phyloP scores from a whole-genome alignment of 2,329 filamentous ascomycete genomes.

The Cladophialophora chaetospira region DNA sequence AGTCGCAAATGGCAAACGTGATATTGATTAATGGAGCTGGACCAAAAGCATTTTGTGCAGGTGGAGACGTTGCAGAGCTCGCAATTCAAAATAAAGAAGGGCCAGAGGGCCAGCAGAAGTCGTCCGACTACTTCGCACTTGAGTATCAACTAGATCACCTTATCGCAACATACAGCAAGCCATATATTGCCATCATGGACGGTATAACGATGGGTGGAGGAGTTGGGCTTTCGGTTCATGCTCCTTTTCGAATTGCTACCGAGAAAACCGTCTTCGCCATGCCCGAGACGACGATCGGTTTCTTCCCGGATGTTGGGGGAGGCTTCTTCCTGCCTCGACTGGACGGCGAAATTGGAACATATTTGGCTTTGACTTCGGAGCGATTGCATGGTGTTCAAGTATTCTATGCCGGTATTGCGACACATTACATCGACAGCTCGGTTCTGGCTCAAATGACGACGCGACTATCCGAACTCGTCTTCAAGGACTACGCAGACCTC shows the following conservation, averaged over 20 bases:
- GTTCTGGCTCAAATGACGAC: conserved; percentile 78
- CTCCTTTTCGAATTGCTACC: conserved; percentile 93
- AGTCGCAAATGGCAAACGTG: conserved; percentile 91
- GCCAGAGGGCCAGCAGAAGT: conserved; percentile 69
- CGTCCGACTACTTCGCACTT: conserved; percentile 82
- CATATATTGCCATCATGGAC: conserved; percentile 94
- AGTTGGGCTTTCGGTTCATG: conserved; percentile 90
- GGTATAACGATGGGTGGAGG: conserved; percentile 98
- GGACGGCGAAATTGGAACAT: conserved; percentile 83
- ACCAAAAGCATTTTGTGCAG: conserved; percentile 83
- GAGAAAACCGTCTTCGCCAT: conserved; percentile 96
- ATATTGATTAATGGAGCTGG: conserved; percentile 90
- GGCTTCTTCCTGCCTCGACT: conserved; percentile 94
- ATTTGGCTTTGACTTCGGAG: conserved; percentile 89
- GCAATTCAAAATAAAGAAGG: conserved; percentile 71
- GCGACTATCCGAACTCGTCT: conserved; percentile 84
- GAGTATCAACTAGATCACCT: conserved; percentile 97
- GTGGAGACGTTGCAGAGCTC: conserved; percentile 83
- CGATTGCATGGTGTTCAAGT: conserved; percentile 78
- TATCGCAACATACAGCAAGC: conserved; percentile 91
- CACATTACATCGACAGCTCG: conserved; percentile 93
- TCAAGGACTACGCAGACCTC: conserved; percentile 72
- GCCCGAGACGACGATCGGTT: conserved; percentile 97
- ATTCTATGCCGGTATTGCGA: conserved; percentile 89
- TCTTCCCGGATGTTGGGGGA: conserved; percentile 96